These are phyloP conservation scores for Penicillium soppii DNA, from an alignment of 495 filamentous ascomycete species.

Conservation along the genomic window DNA sequence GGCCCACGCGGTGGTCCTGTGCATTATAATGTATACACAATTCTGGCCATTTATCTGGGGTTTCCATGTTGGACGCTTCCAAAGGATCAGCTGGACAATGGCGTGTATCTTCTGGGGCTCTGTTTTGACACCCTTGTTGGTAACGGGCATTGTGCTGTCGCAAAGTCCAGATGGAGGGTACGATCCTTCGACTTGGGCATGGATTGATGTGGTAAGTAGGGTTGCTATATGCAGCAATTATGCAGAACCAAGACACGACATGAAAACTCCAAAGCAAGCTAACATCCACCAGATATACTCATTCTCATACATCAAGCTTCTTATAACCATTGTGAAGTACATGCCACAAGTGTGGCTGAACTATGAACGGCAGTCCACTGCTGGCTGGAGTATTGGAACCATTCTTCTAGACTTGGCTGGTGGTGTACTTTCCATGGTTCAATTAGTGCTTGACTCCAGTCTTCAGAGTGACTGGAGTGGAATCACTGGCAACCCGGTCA, in stretches of 20 bases:
- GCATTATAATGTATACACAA: slow-evolving; percentile 66
- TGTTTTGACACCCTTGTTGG: slow-evolving; percentile 53
- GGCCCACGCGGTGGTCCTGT: slow-evolving; percentile 70
- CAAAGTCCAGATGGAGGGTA: slow-evolving; percentile 52
- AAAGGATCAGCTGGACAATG: slow-evolving; percentile 63
- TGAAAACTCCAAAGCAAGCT: neutral
- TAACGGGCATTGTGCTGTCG: slow-evolving; percentile 54
- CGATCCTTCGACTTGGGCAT: slow-evolving; percentile 59
- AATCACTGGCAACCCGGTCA: slow-evolving; percentile 86
- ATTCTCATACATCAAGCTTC: slow-evolving; percentile 82
- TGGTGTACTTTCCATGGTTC: slow-evolving; percentile 76
- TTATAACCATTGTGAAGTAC: slow-evolving; percentile 88
- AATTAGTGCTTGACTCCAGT: slow-evolving; percentile 81
- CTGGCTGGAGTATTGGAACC: slow-evolving; percentile 82
- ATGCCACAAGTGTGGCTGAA: slow-evolving; percentile 83
- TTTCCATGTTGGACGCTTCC: slow-evolving; percentile 56
- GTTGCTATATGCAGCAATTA: neutral
- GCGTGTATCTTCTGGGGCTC: slow-evolving; percentile 66
- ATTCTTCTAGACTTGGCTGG: slow-evolving; percentile 84
- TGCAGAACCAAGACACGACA: slow-evolving; percentile 10
- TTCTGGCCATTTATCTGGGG: slow-evolving; percentile 73
- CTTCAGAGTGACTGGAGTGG: slow-evolving; percentile 86
- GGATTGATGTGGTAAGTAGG: slow-evolving; percentile 75
- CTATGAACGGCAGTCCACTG: slow-evolving; percentile 76
- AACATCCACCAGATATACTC: slow-evolving; percentile 62